Evolutionary conservation across 768 basidiomycete species (phyloP).

Genomic region (Mycena leptocephala): DNA sequence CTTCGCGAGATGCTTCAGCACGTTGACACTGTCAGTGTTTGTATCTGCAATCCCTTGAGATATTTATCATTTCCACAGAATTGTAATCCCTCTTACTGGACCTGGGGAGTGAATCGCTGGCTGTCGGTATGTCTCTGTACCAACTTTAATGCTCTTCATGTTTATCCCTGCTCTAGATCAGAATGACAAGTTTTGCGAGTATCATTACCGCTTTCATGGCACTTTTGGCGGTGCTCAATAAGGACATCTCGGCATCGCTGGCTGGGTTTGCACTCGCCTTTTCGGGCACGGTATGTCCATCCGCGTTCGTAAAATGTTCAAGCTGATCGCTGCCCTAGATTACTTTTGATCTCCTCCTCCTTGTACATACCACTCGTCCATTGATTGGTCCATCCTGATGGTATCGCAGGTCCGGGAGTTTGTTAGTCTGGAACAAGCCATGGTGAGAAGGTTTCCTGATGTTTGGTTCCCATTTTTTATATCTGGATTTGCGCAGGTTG

Average conservation of each 20-base stretch:
- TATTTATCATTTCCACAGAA: slow-evolving; percentile 48
- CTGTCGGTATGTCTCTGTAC: slow-evolving; percentile 71
- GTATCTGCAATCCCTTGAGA: slow-evolving; percentile 39
- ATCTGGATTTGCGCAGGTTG: slow-evolving; percentile 64
- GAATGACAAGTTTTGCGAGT: slow-evolving; percentile 88
- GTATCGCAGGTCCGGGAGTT: slow-evolving; percentile 75
- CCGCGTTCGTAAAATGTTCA: background rate
- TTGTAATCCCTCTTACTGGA: slow-evolving; percentile 88
- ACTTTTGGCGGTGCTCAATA: slow-evolving; percentile 75
- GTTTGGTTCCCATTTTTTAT: background rate
- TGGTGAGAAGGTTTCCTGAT: slow-evolving; percentile 66
- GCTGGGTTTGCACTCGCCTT: slow-evolving; percentile 93
- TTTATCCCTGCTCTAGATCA: slow-evolving; percentile 40
- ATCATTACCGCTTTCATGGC: slow-evolving; percentile 81
- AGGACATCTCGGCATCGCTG: slow-evolving; percentile 82
- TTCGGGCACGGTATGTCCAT: slow-evolving; percentile 64
- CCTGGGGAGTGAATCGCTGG: slow-evolving; percentile 96
- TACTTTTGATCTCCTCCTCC: slow-evolving; percentile 78
- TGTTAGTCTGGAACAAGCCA: slow-evolving; percentile 91
- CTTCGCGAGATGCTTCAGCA: slow-evolving; percentile 87
- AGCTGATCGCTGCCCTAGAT: slow-evolving; percentile 51
- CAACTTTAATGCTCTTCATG: slow-evolving; percentile 75
- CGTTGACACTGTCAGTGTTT: slow-evolving; percentile 69
- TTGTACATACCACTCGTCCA: slow-evolving; percentile 54
- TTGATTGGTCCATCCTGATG: background rate